Evolutionary conservation across 768 basidiomycete genomes (phyloP), one percentile per base, ranked within the genome.

Genomic region (Infundibulicybe gibba): DNA sequence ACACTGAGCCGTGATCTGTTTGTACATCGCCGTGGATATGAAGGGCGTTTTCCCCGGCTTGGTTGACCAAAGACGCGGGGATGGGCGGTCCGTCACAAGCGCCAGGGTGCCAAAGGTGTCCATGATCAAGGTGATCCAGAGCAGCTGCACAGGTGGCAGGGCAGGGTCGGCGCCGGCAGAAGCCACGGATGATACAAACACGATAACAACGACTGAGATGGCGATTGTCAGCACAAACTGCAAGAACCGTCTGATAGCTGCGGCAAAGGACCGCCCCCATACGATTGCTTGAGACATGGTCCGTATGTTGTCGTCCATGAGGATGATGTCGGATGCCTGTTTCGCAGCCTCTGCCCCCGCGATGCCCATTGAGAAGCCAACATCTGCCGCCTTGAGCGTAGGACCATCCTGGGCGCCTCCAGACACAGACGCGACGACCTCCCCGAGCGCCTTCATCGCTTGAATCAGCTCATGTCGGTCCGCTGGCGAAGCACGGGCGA

Each of bases 71-170:
- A 33, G 89, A 77, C 8, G 70, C 62, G 34, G 81, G 81, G 1
- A 84, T 80, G 1, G 94, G 4, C 92, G 94, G 63, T 97, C 94
- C 19, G 94, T 97, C n/a, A 94, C 94, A 44, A 97, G 79, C 12
- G 94, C 94, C 40, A 97, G 81, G 31, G 94, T 94, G 49, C 94
- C 94, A 61, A 97, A 95, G 2, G 91, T 94, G 61, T 94, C 93
- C 92, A 94, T 93, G 64, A 93, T 93, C 53, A 95, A 85, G 74
- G 95, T 95, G 67, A 95, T 91, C 94, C 94, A 97, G 32, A 97
- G 81, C 9, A 97, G 70, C 61, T 97, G 94, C 1, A 97, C 94
- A 32, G 94, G 94, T 16, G 88, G 84, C 32, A 97, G 69, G 17
- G 90, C 92, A 1, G 93, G 90, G 14, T 71, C 57, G 61, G 94